phyloP scores from a whole-genome alignment of 2,329 filamentous ascomycete genomes.

The Ascochyta clinopodiicola region DNA sequence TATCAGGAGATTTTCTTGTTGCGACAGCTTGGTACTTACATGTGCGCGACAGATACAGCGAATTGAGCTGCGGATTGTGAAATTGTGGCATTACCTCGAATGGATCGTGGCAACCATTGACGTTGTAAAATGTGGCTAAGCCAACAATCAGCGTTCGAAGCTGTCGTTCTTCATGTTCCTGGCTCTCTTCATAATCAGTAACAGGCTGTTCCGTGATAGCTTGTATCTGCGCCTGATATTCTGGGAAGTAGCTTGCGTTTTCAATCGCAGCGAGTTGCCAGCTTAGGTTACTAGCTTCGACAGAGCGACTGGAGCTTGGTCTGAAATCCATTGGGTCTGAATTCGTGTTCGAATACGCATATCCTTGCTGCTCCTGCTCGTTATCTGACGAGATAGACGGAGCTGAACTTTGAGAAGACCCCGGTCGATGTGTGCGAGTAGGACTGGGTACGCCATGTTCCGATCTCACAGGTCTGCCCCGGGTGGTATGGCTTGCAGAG shows the following conservation, averaged over 20 bases:
- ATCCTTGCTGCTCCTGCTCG: background rate
- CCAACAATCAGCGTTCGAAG: constrained; percentile 22
- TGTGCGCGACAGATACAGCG: constrained; percentile 3
- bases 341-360: background rate
- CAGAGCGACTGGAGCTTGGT: background rate
- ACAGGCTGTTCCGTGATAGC: constrained; percentile 5
- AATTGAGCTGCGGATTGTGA: background rate
- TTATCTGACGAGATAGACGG: background rate
- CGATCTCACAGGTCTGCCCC: background rate
- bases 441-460: background rate
- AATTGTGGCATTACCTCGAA: constrained; percentile 4
- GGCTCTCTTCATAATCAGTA: constrained; percentile 25
- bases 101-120: constrained; percentile 17
- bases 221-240: background rate
- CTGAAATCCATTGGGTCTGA: background rate
- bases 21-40: background rate
- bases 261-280: constrained; percentile 5
- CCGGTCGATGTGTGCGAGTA: background rate
- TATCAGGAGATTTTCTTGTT: background rate
- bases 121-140: constrained; percentile 14
- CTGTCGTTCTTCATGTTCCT: constrained; percentile 24
- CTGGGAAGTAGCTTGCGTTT: constrained; percentile 3
- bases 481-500: background rate
- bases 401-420: background rate
- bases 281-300: background rate